Percentiles rank a stretch among this genome's conserved stretches.
Conservation (phyloP, 2,329 filamentous ascomycete genomes). For the Lasiodiplodia sp. region DNA sequence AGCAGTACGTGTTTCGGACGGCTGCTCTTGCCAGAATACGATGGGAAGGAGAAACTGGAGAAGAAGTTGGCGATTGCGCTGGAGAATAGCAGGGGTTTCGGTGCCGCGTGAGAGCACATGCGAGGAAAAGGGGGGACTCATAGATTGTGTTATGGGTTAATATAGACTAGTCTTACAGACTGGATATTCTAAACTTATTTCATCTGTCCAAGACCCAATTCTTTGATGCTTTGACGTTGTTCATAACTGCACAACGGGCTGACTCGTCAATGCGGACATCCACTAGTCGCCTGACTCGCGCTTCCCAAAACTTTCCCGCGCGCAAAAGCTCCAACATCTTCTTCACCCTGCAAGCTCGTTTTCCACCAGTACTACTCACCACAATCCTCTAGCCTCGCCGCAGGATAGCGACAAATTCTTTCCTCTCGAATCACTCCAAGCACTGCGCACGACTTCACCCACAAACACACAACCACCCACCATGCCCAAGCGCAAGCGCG, state of each 20-base stretch:
- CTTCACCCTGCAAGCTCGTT: neutral
- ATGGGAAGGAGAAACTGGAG: conserved; percentile 70
- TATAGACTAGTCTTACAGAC: neutral
- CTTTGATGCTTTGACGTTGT: neutral
- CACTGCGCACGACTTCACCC: neutral
- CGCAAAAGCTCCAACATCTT: neutral
- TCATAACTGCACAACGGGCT: neutral
- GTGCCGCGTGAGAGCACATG: conserved; percentile 48
- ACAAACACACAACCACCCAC: neutral
- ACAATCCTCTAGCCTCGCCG: neutral
- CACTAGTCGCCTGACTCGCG: neutral
- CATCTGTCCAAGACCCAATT: neutral
- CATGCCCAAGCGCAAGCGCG: conserved; percentile 48
- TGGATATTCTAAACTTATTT: neutral
- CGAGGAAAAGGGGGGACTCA: neutral
- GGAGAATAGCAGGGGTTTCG: conserved; percentile 88
- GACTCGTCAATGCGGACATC: neutral
- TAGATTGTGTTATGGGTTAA: neutral
- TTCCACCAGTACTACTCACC: neutral
- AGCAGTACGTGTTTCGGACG: conserved; percentile 95
- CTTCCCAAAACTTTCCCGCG: conserved; percentile 9
- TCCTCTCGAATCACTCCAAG: neutral
- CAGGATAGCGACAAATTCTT: neutral
- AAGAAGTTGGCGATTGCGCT: conserved; percentile 84
- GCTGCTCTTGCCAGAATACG: conserved; percentile 84